Evolutionary conservation across 2,329 filamentous ascomycete species (phyloP).

Genomic region (Epichloe aotearoae): DNA sequence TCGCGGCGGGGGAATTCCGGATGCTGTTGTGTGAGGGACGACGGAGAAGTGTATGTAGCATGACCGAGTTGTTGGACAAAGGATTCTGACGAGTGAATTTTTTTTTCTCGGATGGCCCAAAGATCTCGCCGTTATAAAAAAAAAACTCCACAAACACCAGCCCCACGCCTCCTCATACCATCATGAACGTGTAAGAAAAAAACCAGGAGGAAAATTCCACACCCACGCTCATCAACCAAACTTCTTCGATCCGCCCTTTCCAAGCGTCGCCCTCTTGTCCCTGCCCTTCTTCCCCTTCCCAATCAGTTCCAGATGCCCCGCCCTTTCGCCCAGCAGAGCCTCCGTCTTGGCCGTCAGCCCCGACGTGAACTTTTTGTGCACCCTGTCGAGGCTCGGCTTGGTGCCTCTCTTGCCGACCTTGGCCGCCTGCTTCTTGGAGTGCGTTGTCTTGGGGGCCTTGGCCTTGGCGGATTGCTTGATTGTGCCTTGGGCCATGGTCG

Average conservation of each 20-base stretch:
- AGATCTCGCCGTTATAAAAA: too few species aligned
- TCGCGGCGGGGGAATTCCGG: too few species aligned
- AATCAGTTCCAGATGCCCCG: constrained; percentile 46
- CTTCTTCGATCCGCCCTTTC: constrained; percentile 38
- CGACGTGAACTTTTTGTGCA: constrained; percentile 40
- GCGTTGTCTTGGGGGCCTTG: constrained; percentile 25
- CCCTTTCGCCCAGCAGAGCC: constrained; percentile 43
- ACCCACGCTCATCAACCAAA: constrained; percentile 25
- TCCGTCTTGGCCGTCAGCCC: constrained; percentile 43
- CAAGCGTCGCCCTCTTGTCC: constrained; percentile 24
- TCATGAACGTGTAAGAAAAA: too few species aligned
- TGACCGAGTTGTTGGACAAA: too few species aligned
- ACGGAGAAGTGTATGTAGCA: too few species aligned
- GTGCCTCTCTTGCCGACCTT: constrained; percentile 36
- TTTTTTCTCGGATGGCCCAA: too few species aligned
- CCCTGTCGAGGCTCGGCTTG: constrained; percentile 36
- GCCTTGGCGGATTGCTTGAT: constrained; percentile 33
- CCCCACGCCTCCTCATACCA: too few species aligned
- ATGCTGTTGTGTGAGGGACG: too few species aligned
- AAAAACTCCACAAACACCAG: too few species aligned
- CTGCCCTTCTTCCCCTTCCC: constrained; percentile 38
- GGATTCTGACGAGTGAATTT: too few species aligned
- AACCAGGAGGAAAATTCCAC: too few species aligned
- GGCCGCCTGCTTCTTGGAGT: constrained; percentile 29
- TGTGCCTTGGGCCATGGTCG: constrained; percentile 40